Evolutionary conservation across 805 yeast species (phyloP).

Genomic region (Monosporozyma unispora): DNA sequence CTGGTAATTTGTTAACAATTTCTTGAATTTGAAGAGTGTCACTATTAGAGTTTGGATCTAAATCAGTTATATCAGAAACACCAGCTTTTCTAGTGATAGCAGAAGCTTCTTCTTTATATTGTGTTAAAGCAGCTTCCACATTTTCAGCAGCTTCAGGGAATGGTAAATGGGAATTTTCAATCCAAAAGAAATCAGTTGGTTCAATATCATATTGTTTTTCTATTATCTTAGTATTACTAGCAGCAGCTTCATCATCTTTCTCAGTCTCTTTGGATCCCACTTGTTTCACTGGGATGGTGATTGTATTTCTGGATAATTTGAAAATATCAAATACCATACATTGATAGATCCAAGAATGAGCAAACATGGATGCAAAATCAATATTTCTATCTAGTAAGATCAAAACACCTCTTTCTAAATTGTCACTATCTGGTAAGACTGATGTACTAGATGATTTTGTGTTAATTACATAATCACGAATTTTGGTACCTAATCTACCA

Average conservation of each 20-base stretch:
- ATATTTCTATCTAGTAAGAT: constrained; percentile 79
- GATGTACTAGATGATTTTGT: constrained; percentile 29
- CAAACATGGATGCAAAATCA: constrained; percentile 87
- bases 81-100: constrained; percentile 72
- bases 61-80: constrained; percentile 60
- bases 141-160: constrained; percentile 99
- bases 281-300: constrained; percentile 41
- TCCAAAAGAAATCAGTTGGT: constrained; percentile 92
- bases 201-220: constrained; percentile 74
- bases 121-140: constrained; percentile 73
- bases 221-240: constrained; percentile 29
- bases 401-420: constrained; percentile 60
- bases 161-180: constrained; percentile 70
- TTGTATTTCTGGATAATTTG: constrained; percentile 71
- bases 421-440: constrained; percentile 17
- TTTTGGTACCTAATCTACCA: constrained; percentile 68
- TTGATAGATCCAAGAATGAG: constrained; percentile 97
- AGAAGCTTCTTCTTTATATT: constrained; percentile 79
- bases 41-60: constrained; percentile 44
- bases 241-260: constrained; percentile 52
- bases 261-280: constrained; percentile 16
- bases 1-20: constrained; percentile 89
- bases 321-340: constrained; percentile 93
- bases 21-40: constrained; percentile 66
- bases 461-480: constrained; percentile 80